A percentile compares a stretch with the other conserved stretches of the same genome.
Evolutionary conservation across 192 early-diverging fungal species (phyloP).

Genomic region (Backusella circina): DNA sequence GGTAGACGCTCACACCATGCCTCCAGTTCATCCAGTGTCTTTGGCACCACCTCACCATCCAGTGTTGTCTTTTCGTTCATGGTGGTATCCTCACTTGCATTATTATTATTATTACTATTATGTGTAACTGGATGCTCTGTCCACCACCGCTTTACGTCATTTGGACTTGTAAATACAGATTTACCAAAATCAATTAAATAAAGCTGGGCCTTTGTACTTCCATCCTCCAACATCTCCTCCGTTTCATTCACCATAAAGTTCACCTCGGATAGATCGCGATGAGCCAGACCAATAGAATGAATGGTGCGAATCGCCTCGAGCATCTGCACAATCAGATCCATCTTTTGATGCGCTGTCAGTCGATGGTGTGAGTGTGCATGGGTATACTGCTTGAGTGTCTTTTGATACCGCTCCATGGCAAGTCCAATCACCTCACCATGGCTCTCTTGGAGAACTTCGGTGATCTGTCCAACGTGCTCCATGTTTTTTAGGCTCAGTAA

Average conservation of each 20-base stretch:
- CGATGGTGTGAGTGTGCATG: slow-evolving; percentile 45
- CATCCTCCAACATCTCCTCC: slow-evolving; percentile 38
- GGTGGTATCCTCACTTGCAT: background rate
- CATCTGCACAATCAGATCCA: slow-evolving; percentile 48
- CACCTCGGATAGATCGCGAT: slow-evolving; percentile 58
- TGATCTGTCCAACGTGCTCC: slow-evolving; percentile 48
- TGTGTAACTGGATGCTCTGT: slow-evolving; percentile 14
- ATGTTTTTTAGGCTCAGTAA: slow-evolving; percentile 36
- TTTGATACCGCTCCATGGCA: slow-evolving; percentile 51
- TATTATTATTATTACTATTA: background rate
- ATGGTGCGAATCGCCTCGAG: slow-evolving; percentile 44
- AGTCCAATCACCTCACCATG: slow-evolving; percentile 51
- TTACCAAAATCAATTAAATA: slow-evolving; percentile 63
- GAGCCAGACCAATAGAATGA: slow-evolving; percentile 48
- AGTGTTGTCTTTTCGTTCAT: background rate
- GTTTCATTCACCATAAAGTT: slow-evolving; percentile 58
- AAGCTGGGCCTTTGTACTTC: slow-evolving; percentile 36
- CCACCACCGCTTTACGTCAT: slow-evolving; percentile 45
- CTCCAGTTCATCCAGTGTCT: slow-evolving; percentile 41
- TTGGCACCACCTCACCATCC: slow-evolving; percentile 24
- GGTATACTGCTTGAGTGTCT: slow-evolving; percentile 52
- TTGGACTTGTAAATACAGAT: slow-evolving; percentile 42
- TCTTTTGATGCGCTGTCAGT: slow-evolving; percentile 51
- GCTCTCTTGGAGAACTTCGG: slow-evolving; percentile 43
- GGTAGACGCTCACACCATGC: slow-evolving; percentile 37